These are phyloP conservation scores for Phialophora macrospora DNA, from an alignment of 2,329 filamentous ascomycete genomes.

Conservation along the genomic window DNA sequence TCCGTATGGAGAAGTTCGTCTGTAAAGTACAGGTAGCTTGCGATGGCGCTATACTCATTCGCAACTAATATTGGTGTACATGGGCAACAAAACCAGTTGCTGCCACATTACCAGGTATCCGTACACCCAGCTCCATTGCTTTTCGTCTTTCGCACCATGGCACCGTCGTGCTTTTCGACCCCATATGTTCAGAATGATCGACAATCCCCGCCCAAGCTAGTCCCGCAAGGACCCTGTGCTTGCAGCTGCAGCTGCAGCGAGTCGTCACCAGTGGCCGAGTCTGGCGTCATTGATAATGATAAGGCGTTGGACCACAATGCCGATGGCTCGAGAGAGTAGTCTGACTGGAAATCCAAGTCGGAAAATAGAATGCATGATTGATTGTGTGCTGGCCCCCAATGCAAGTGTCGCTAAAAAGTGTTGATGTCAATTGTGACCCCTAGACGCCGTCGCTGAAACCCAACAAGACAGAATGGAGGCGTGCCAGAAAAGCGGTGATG, in stretches of 20 bases:
- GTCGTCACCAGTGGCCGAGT: conserved; percentile 12
- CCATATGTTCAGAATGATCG: conserved; percentile 13
- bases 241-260: conserved; percentile 17
- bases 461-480: conserved; percentile 21
- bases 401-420: conserved; percentile 4
- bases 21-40: conserved; percentile 16
- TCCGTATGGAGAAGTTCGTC: conserved; percentile 10
- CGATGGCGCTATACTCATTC: conserved; percentile 2
- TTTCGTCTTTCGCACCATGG: not conserved
- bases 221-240: conserved; percentile 5
- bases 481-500: conserved; percentile 21
- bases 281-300: conserved; percentile 10
- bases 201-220: conserved; percentile 15
- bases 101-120: conserved; percentile 5
- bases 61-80: conserved; percentile 22
- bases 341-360: not conserved
- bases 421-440: conserved; percentile 4
- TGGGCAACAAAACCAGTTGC: conserved; percentile 24
- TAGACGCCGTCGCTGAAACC: conserved; percentile 33
- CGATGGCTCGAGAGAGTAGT: conserved; percentile 2
- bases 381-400: conserved; percentile 15
- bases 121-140: conserved; percentile 8
- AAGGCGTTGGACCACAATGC: conserved; percentile 12
- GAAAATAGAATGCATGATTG: conserved; percentile 4
- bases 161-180: conserved; percentile 12